phyloP scores from a whole-genome alignment of 208 protist genomes.

The Leishmania mexicana region DNA sequence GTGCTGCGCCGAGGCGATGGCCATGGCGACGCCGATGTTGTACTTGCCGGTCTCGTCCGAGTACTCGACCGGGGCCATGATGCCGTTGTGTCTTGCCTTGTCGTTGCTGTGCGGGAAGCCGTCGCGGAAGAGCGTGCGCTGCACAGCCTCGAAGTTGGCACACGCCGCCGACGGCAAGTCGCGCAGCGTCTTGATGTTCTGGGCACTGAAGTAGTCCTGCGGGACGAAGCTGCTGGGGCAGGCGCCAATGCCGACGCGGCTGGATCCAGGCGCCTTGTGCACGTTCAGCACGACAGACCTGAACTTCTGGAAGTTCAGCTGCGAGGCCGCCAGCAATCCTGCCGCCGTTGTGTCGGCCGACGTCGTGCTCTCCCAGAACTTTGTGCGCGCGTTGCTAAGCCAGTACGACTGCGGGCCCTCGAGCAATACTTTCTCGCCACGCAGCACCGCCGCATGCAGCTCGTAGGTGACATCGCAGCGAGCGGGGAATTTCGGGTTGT shows the following conservation, averaged over 20 bases:
- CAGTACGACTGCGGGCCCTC: conserved; percentile 94
- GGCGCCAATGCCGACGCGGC: conserved; percentile 91
- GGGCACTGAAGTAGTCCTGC: conserved; percentile 89
- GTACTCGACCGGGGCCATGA: conserved; percentile 79
- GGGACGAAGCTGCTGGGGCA: conserved; percentile 88
- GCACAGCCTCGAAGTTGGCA: conserved; percentile 88
- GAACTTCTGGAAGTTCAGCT: conserved; percentile 89
- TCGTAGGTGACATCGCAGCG: conserved; percentile 88
- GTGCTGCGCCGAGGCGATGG: conserved; percentile 71
- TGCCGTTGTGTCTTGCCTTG: conserved; percentile 67
- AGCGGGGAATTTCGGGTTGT: conserved; percentile 79
- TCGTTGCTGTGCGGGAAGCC: conserved; percentile 48
- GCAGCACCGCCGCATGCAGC: conserved; percentile 64
- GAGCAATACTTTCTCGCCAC: conserved; percentile 86
- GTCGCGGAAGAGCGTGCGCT: conserved; percentile 62
- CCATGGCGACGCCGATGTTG: conserved; percentile 92
- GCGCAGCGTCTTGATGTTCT: conserved; percentile 80
- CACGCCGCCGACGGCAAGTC: conserved; percentile 70
- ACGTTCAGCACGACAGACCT: conserved; percentile 87
- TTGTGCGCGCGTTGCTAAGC: conserved; percentile 91
- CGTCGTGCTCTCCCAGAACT: conserved; percentile 93
- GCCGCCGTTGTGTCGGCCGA: conserved; percentile 87
- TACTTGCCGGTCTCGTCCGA: conserved; percentile 76
- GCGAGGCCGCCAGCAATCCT: conserved; percentile 79
- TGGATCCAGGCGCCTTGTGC: conserved; percentile 91